These are phyloP conservation scores for Fusarium sp. DNA, from an alignment of 2,329 filamentous ascomycete genomes.

Conservation along the genomic window DNA sequence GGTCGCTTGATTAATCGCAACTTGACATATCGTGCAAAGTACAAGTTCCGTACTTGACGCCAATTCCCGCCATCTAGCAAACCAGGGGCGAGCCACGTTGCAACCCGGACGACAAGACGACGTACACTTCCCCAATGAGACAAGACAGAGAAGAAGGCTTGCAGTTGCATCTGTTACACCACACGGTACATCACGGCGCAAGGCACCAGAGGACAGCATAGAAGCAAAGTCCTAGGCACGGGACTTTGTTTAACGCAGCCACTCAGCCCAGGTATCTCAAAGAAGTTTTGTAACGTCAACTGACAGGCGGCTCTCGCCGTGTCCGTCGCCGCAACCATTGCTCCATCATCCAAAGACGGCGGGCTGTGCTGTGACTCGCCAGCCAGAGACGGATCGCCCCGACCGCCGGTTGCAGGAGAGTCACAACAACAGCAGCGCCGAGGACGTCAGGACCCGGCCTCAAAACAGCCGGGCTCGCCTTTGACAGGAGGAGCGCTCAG, in stretches of 20 bases:
- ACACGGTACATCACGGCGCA: slow-evolving; percentile 37
- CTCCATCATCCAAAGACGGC: slow-evolving; percentile 27
- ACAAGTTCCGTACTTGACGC: slow-evolving; percentile 36
- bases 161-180: slow-evolving; percentile 44
- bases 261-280: neutral
- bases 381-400: slow-evolving; percentile 34
- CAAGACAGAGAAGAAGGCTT: slow-evolving; percentile 38
- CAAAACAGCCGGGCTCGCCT: neutral
- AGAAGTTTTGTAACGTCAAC: slow-evolving; percentile 12
- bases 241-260: slow-evolving; percentile 13
- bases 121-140: slow-evolving; percentile 44
- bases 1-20: slow-evolving; percentile 25
- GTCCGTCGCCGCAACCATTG: slow-evolving; percentile 37
- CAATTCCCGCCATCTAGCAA: slow-evolving; percentile 37
- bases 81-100: slow-evolving; percentile 43
- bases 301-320: slow-evolving; percentile 29
- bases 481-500: slow-evolving; percentile 18
- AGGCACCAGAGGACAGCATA: slow-evolving; percentile 20
- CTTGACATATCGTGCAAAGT: slow-evolving; percentile 35
- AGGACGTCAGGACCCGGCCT: neutral
- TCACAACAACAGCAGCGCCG: slow-evolving; percentile 29
- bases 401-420: slow-evolving; percentile 23
- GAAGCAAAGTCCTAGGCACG: slow-evolving; percentile 22
- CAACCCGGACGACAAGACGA: slow-evolving; percentile 33
- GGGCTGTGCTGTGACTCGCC: slow-evolving; percentile 43